These are phyloP conservation scores for Cucumis melo DNA, from an alignment of 306 rosid genomes.

Conservation along the genomic window DNA sequence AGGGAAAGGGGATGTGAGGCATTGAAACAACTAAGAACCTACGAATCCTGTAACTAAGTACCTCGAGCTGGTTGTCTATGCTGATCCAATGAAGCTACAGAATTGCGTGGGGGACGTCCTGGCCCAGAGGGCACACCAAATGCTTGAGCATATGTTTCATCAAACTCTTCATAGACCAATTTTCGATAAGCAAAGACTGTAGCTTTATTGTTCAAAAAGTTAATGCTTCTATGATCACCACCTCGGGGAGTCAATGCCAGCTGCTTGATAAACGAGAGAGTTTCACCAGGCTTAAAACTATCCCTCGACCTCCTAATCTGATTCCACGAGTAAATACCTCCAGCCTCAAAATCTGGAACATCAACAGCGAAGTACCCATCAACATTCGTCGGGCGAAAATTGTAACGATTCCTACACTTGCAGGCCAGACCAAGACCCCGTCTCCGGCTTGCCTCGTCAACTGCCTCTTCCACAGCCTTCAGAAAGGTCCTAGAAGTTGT, in stretches of 20 bases:
- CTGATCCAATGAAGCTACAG: constrained; percentile 17
- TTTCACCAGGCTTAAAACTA: constrained; percentile 40
- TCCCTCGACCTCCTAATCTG: constrained; percentile 58
- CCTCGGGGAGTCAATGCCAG: constrained; percentile 47
- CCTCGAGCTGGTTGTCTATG: constrained; percentile 52
- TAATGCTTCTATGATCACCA: constrained; percentile 35
- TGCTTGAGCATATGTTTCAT: constrained; percentile 95
- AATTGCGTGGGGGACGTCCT: constrained; percentile 30
- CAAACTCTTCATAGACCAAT: constrained; percentile 73
- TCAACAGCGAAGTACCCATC: constrained; percentile 61
- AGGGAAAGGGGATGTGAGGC: neutral
- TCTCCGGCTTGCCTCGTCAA: constrained; percentile 70
- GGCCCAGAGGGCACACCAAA: constrained; percentile 49
- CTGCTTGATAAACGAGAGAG: constrained; percentile 53
- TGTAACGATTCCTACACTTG: constrained; percentile 53
- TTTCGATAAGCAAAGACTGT: constrained; percentile 40
- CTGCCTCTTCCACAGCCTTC: constrained; percentile 91
- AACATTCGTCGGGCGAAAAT: constrained; percentile 35
- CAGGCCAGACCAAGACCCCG: constrained; percentile 59
- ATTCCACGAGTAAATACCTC: constrained; percentile 47
- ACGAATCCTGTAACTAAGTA: constrained; percentile 22
- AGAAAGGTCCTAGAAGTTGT: constrained; percentile 39
- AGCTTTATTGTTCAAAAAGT: constrained; percentile 48
- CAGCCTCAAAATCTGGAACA: constrained; percentile 74
- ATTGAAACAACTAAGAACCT: neutral